Evolutionary conservation across 2,329 filamentous ascomycete species (phyloP).

Genomic region (Penicillium sp.): DNA sequence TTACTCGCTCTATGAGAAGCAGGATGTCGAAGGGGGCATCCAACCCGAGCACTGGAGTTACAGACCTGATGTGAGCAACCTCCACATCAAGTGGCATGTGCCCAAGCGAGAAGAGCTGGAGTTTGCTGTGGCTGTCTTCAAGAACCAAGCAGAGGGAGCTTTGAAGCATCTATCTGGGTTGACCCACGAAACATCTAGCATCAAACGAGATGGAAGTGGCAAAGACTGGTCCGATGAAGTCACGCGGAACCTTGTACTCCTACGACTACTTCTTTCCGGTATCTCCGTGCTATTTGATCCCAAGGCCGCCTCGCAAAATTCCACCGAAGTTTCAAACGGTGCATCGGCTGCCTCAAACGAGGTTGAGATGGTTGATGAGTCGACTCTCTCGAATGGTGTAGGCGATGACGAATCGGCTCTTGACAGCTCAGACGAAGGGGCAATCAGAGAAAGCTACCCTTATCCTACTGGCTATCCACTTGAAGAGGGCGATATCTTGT

Average conservation of each 20-base stretch:
- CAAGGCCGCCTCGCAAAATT: constrained; percentile 61
- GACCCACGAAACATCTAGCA: constrained; percentile 75
- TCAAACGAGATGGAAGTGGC: constrained; percentile 89
- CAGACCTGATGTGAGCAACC: constrained; percentile 67
- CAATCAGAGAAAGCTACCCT: constrained; percentile 76
- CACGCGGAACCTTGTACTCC: constrained; percentile 79
- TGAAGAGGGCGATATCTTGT: constrained; percentile 61
- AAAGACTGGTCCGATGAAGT: constrained; percentile 99
- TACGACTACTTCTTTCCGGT: constrained; percentile 86
- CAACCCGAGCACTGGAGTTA: constrained; percentile 81
- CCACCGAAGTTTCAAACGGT: constrained; percentile 37
- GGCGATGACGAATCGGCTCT: constrained; percentile 47
- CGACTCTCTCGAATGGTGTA: constrained; percentile 25
- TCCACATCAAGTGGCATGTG: constrained; percentile 89
- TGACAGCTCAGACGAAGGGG: constrained; percentile 57
- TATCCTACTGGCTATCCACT: constrained; percentile 88
- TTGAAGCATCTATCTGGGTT: constrained; percentile 71
- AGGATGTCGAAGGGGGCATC: constrained; percentile 67
- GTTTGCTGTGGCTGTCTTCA: constrained; percentile 86
- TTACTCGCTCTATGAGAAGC: constrained; percentile 81
- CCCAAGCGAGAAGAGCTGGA: constrained; percentile 75
- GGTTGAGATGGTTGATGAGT: constrained; percentile 47
- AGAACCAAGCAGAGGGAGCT: constrained; percentile 75
- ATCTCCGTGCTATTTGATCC: constrained; percentile 88
- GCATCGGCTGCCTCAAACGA: constrained; percentile 40